Evolutionary conservation across 2,329 filamentous ascomycete species (phyloP).

Genomic region (Fusarium caatingaense): DNA sequence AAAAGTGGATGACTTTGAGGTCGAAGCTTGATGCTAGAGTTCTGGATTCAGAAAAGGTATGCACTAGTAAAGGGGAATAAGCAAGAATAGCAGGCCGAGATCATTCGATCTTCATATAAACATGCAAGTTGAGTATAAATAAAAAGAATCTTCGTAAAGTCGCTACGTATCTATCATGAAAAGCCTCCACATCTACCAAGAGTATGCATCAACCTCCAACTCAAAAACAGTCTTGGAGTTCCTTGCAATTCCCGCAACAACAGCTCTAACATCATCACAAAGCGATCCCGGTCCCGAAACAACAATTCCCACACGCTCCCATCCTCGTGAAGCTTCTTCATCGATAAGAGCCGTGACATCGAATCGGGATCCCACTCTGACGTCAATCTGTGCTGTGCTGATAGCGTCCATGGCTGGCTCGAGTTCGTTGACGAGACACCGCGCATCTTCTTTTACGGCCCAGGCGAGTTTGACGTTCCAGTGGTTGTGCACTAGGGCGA

Average conservation of each 20-base stretch:
- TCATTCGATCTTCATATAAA: not conserved
- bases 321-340: slow-evolving; percentile 4
- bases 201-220: slow-evolving; percentile 21
- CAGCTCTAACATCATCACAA: slow-evolving; percentile 7
- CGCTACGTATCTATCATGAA: not conserved
- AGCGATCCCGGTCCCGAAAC: slow-evolving; percentile 15
- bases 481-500: slow-evolving; percentile 4
- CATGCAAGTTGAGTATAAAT: not conserved
- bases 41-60: no score
- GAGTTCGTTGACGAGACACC: slow-evolving; percentile 13
- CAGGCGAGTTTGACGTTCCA: slow-evolving; percentile 19
- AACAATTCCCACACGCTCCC: slow-evolving; percentile 18
- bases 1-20: not conserved
- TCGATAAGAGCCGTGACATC: not conserved
- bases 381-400: not conserved
- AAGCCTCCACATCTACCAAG: not conserved
- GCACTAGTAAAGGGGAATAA: not conserved
- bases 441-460: slow-evolving; percentile 5
- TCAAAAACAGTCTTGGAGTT: slow-evolving; percentile 16
- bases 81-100: no score
- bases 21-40: not conserved
- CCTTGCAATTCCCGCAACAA: slow-evolving; percentile 11
- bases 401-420: slow-evolving; percentile 12
- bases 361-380: slow-evolving; percentile 7
- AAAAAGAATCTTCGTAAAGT: not conserved